Evolutionary conservation across 2,329 filamentous ascomycete genomes (phyloP).

Genomic region (Scleromitrula shiraiana): DNA sequence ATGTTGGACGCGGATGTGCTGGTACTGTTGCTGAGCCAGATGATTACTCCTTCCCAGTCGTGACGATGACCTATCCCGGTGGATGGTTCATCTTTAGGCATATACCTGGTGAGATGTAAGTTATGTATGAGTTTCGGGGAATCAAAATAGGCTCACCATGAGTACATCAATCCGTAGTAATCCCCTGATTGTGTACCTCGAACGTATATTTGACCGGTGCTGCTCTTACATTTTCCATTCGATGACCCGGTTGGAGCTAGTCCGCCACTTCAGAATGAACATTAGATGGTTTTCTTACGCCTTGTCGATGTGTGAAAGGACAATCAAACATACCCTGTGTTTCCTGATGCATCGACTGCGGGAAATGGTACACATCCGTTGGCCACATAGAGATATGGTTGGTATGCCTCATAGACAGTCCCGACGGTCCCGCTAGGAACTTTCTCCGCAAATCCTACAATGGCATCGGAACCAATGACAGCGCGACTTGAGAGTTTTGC

Average conservation of each 20-base stretch:
- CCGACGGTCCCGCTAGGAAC: slow-evolving; percentile 42
- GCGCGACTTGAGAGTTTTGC: slow-evolving; percentile 29
- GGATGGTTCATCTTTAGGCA: slow-evolving; percentile 38
- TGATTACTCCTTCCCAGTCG: slow-evolving; percentile 48
- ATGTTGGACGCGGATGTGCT: slow-evolving; percentile 31
- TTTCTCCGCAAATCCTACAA: slow-evolving; percentile 46
- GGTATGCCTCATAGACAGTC: slow-evolving; percentile 44
- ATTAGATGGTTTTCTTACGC: slow-evolving; percentile 1
- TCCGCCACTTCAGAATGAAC: slow-evolving; percentile 18
- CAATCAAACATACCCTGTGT: slow-evolving; percentile 41
- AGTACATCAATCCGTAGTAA: slow-evolving; percentile 43
- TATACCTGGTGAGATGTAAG: slow-evolving; percentile 34
- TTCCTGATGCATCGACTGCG: slow-evolving; percentile 48
- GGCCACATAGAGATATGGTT: slow-evolving; percentile 46
- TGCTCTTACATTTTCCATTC: slow-evolving; percentile 34
- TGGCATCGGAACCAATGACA: slow-evolving; percentile 35
- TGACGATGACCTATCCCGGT: slow-evolving; percentile 41
- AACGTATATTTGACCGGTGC: slow-evolving; percentile 43
- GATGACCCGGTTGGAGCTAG: slow-evolving; percentile 32
- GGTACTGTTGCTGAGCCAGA: slow-evolving; percentile 38
- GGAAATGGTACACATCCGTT: slow-evolving; percentile 57
- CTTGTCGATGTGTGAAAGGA: neutral
- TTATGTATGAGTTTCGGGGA: neutral
- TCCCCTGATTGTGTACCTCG: slow-evolving; percentile 35
- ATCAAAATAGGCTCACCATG: slow-evolving; percentile 34